Base-by-base conservation (phyloP, 179 eudicot species). In the Spinacia oleracea region DNA sequence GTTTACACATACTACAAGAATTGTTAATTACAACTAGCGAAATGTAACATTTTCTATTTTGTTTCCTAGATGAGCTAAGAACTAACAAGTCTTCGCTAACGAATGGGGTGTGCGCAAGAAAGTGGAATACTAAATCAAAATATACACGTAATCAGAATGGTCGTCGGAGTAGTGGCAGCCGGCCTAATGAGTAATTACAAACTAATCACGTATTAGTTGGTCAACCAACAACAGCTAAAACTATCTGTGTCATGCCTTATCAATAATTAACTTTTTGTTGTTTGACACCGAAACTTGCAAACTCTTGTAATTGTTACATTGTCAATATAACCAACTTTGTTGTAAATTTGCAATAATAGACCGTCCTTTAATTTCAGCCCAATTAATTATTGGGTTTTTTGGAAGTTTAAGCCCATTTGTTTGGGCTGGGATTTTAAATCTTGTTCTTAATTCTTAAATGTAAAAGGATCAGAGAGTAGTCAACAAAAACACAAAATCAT, bases 401-500 rank as follows among this genome's bases (percentile, higher is more conserved):
- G 7, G 12, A 48, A 2, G 4, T 16, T 6, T 48, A 48, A 35
- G 70, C 23, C 70, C 70, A 15, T 40, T 6, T 58, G 5, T 62
- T 75, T 62, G 70, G 78, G 56, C 78, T 72, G 12, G 29, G 2
- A 48, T 45, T 18, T 48, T 40, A 55, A 8, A 23, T 25, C 1
- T 56, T 40, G 40, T 18, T 9, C 25, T 21, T n/a, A 10, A 3
- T 31, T 23, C 31, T 25, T n/a, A 58, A 53, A 67, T 77, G 79
- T 77, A 51, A 56, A 77, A 55, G 48, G 51, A 23, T 7, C 8
- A 2, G 40, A 0, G 23, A 6, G 18, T n/a, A 43, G 85, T 78
- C 82, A 82, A 75, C 48, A 78, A 75, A 74, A 51, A 58, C 70
- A 43, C 14, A 51, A 20, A 68, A 48, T 66, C 67, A 48, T 70